Conservation (phyloP, 495 filamentous ascomycete species). For the Apiosordaria backusii region DNA sequence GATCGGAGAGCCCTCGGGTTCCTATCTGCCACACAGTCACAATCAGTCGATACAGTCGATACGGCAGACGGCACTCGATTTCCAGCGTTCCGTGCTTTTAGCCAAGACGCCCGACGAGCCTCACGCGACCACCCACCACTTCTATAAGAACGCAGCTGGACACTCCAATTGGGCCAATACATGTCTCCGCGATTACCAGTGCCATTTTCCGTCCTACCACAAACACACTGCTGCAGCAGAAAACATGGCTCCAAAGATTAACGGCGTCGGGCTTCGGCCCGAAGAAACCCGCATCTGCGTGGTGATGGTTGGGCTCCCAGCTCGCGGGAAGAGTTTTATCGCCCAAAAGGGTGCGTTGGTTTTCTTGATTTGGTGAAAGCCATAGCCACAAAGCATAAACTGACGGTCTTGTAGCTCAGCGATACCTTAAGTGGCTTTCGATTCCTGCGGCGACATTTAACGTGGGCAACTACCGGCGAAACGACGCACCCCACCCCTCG, state of each 20-base stretch:
- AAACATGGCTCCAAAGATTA: conserved; percentile 45
- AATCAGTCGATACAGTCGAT: background rate
- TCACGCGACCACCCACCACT: conserved; percentile 32
- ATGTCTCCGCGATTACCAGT: conserved; percentile 27
- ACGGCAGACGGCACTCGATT: background rate
- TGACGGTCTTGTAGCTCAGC: conserved; percentile 60
- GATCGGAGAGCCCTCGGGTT: conserved; percentile 1
- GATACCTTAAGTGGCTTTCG: conserved; percentile 94
- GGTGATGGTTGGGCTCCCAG: conserved; percentile 97
- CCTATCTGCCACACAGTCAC: background rate
- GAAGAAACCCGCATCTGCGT: conserved; percentile 95
- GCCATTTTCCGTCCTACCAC: conserved; percentile 6
- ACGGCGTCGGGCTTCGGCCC: conserved; percentile 60
- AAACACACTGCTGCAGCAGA: conserved; percentile 12
- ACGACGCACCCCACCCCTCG: conserved; percentile 76
- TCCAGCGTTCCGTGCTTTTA: conserved; percentile 1
- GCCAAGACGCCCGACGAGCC: conserved; percentile 20
- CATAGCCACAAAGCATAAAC: background rate
- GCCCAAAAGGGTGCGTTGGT: conserved; percentile 79
- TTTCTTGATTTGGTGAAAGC: conserved; percentile 1
- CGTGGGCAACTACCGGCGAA: conserved; percentile 88
- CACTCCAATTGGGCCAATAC: conserved; percentile 31
- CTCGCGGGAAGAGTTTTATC: conserved; percentile 93
- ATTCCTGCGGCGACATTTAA: conserved; percentile 94
- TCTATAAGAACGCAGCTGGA: conserved; percentile 18